Conservation (phyloP, 495 filamentous ascomycete species). For the Talaromyces liani region DNA sequence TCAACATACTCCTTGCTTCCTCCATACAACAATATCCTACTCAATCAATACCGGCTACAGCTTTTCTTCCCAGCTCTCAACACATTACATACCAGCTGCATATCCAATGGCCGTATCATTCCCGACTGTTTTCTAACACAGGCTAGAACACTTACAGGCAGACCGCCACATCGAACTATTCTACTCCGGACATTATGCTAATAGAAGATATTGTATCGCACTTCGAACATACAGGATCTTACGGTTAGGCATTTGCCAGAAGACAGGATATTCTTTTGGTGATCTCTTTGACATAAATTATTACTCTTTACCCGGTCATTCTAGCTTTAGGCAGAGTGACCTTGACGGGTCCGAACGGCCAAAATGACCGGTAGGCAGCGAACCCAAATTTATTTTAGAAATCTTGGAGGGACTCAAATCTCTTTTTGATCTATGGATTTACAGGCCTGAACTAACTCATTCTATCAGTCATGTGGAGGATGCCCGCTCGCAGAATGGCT, state of each 20-base stretch:
- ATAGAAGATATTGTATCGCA: not conserved
- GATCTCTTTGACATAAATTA: not conserved
- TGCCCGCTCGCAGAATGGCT: not conserved
- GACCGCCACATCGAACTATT: not conserved
- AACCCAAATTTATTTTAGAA: not conserved
- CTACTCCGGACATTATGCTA: not conserved
- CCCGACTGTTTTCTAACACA: constrained; percentile 4
- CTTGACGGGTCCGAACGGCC: not conserved
- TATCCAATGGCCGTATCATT: not conserved
- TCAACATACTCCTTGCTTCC: not conserved
- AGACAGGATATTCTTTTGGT: not conserved
- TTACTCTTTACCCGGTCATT: not conserved
- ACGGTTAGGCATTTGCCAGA: not conserved
- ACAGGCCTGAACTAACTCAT: not conserved
- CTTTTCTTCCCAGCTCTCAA: not conserved
- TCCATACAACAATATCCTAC: not conserved
- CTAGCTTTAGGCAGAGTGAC: not conserved
- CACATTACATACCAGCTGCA: not conserved
- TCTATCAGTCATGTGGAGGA: not conserved
- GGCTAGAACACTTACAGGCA: not conserved
- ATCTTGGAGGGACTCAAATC: not conserved
- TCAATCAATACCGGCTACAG: not conserved
- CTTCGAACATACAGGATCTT: not conserved
- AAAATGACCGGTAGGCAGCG: not conserved
- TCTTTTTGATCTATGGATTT: not conserved